Base-by-base conservation (phyloP, 148 eudicot species). In the Polygonum aviculare region DNA sequence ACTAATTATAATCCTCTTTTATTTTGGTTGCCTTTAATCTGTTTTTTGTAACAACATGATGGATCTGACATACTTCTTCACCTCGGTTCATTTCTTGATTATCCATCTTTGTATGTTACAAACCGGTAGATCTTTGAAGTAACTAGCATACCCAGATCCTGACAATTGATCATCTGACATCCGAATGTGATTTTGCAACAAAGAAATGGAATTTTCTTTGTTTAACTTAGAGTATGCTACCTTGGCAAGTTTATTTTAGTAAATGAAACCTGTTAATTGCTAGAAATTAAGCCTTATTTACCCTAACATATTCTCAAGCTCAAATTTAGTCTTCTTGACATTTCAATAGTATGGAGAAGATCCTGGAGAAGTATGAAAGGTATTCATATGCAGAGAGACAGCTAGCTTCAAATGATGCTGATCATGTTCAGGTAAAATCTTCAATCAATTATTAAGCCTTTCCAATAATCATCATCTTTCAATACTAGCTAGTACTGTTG, bases 331-430 rank as follows among this genome's bases (percentile, higher is more conserved):
- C 71, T 65, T 65, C 41, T 77, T 52, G 21, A 67, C 70, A 77
- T 55, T 39, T 77, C 22, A 39, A 74, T 74, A 86, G 88, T 74
- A 86, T 86, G 88, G 86, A 83, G 81, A 83, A 81, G 78, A 76
- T 86, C 14, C 69, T 86, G 14, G 88, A 86, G 59, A 81, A 81
- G 75, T 72, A 72, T 72, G 75, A 72, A 41, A 72, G 75, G 75
- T 72, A 72, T 72, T 72, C 75, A 72, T 72, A 72, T 48, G 75
- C 75, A 41, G 75, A 72, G 45, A 72, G 75, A 21, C 75, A 72
- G 50, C 75, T 72, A 9, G 38, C 75, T 45, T 45, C 75, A 45
- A 45, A 72, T 72, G 75, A 72, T 45, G 18, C 50, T 72, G 75
- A 72, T 36, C 44, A 67, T 0, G 7, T 67, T 0, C 72, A 67